Evolutionary conservation across 2,329 filamentous ascomycete species (phyloP).

Genomic region (Scopulariopsis brevicaulis): DNA sequence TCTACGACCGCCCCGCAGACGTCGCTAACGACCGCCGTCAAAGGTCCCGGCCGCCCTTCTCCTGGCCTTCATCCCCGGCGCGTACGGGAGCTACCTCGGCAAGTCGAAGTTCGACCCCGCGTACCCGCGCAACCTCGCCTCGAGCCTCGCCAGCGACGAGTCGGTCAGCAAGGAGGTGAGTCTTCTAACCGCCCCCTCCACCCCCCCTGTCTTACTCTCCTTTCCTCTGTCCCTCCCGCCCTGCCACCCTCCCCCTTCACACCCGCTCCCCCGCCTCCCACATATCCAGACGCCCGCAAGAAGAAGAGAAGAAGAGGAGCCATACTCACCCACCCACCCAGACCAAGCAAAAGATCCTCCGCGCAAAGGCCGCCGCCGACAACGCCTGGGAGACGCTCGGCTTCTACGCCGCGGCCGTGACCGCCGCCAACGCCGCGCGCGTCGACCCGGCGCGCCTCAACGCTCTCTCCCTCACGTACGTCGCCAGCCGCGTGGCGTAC

Average conservation of each 20-base stretch:
- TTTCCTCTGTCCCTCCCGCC: too few species aligned
- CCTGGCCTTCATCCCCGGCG: conserved; percentile 21
- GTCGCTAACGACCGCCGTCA: too few species aligned
- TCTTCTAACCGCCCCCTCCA: neutral
- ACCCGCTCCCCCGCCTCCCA: too few species aligned
- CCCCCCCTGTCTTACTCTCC: too few species aligned
- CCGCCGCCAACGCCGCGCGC: conserved; percentile 32
- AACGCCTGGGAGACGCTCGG: conserved; percentile 33
- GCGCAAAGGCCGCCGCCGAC: conserved; percentile 34
- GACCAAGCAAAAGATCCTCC: conserved; percentile 41
- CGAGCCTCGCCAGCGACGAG: conserved; percentile 18
- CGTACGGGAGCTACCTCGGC: conserved; percentile 17
- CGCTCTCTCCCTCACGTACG: conserved; percentile 23
- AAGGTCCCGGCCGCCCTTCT: conserved; percentile 27
- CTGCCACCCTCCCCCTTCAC: too few species aligned
- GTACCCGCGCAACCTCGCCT: conserved; percentile 23
- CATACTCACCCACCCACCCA: conserved; percentile 12
- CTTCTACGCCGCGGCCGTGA: conserved; percentile 27
- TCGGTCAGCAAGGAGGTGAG: conserved; percentile 17
- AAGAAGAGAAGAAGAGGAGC: neutral
- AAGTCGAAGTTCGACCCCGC: conserved; percentile 23
- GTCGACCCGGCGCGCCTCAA: conserved; percentile 26
- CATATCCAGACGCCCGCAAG: neutral
- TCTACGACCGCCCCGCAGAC: neutral
- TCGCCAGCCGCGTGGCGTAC: conserved; percentile 26